These are phyloP conservation scores for Alternaria tenuissima DNA, from an alignment of 2,329 filamentous ascomycete species.

Conservation along the genomic window DNA sequence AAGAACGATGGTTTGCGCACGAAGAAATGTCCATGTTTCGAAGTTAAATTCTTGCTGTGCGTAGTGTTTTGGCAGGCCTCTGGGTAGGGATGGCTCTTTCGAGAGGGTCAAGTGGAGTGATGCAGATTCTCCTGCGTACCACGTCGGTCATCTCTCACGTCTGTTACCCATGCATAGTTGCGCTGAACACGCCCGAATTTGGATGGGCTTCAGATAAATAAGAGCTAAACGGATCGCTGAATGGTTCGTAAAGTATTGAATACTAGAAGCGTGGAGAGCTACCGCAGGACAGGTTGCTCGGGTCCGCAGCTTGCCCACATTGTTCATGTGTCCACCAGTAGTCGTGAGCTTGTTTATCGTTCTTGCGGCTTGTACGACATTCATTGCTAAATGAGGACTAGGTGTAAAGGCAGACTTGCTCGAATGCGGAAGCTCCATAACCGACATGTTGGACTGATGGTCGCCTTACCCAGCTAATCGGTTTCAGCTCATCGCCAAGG, in stretches of 20 bases:
- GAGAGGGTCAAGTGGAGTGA: slow-evolving; percentile 12
- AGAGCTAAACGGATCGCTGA: background rate
- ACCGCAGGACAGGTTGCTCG: background rate
- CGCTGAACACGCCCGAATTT: background rate
- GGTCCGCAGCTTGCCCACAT: background rate
- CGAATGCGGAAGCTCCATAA: background rate
- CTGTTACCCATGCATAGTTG: background rate
- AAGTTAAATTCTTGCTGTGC: too few species aligned
- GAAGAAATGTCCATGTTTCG: too few species aligned
- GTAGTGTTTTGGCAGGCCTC: too few species aligned
- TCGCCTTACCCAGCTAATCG: background rate
- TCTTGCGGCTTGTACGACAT: background rate
- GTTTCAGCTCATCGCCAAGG: background rate
- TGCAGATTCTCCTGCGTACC: background rate
- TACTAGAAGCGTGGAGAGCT: background rate
- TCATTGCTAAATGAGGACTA: background rate
- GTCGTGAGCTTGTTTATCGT: background rate
- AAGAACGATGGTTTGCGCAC: too few species aligned
- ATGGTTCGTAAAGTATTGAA: fast-evolving
- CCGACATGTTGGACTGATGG: background rate
- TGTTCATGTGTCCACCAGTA: background rate
- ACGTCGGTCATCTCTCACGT: background rate
- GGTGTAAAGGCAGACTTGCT: background rate
- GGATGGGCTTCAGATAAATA: background rate
- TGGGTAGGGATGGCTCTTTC: background rate